Evolutionary conservation across 2,329 filamentous ascomycete species (phyloP).

Genomic region (Fonsecaea monophora): DNA sequence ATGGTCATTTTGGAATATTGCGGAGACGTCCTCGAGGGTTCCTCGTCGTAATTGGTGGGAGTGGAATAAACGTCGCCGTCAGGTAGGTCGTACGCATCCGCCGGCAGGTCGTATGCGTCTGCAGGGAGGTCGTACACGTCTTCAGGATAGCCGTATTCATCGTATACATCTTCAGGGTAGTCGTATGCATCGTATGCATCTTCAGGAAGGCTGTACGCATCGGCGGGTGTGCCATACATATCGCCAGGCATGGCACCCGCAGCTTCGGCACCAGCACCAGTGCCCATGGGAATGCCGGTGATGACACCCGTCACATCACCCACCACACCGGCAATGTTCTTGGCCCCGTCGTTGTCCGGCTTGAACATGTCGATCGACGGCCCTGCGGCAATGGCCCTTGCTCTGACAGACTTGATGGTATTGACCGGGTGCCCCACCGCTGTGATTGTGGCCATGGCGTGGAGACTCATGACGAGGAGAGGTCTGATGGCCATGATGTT

Average conservation of each 20-base stretch:
- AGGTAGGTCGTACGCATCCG: not conserved
- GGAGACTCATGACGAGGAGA: not conserved
- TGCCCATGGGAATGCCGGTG: not conserved
- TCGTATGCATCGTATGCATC: not conserved
- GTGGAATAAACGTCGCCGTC: not conserved
- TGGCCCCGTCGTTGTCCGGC: not conserved
- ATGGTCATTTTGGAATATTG: not conserved
- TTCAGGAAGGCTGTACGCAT: not conserved
- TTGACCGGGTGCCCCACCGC: not conserved
- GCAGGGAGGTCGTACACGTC: not conserved
- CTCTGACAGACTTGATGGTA: not conserved
- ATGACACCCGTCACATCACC: not conserved
- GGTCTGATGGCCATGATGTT: not conserved
- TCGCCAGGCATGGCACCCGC: not conserved
- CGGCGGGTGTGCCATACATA: not conserved
- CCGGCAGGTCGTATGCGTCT: too few species aligned
- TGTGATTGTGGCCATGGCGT: not conserved
- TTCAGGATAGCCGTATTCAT: too few species aligned
- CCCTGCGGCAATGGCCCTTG: not conserved
- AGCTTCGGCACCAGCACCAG: not conserved
- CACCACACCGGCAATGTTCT: not conserved
- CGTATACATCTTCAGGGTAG: not conserved
- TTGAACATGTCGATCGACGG: slow-evolving; percentile 2
- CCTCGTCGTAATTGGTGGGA: not conserved
- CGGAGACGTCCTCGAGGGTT: not conserved